These are phyloP conservation scores for Tuber indicum DNA, from an alignment of 495 filamentous ascomycete genomes.

Conservation along the genomic window DNA sequence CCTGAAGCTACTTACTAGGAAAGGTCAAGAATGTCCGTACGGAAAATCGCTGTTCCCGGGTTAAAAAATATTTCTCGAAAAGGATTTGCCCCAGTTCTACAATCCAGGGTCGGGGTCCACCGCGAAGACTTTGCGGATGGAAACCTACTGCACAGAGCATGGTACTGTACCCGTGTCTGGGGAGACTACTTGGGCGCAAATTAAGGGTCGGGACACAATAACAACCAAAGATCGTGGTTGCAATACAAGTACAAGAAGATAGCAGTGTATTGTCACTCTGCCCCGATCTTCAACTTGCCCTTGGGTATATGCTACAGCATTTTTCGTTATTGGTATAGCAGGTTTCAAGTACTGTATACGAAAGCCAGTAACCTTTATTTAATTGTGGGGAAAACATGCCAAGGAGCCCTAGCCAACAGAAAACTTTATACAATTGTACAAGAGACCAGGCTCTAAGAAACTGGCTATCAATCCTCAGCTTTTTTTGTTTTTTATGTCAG, in stretches of 20 bases:
- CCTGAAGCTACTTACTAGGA: not conserved
- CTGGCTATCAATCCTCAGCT: not conserved
- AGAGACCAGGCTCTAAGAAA: not conserved
- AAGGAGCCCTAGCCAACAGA: not conserved
- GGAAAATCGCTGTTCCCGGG: not conserved
- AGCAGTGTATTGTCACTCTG: too few relatives aligned
- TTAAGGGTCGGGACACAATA: too few relatives aligned
- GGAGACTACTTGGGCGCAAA: too few relatives aligned
- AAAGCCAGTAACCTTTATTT: not conserved
- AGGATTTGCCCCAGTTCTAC: not conserved
- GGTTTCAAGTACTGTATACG: not conserved
- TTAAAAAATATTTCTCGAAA: not conserved
- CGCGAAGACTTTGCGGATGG: not conserved
- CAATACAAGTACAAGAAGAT: too few relatives aligned
- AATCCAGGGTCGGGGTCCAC: not conserved
- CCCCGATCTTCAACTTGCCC: too few relatives aligned
- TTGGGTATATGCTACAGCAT: too few relatives aligned
- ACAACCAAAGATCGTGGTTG: too few relatives aligned
- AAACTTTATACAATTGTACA: constrained; percentile 2
- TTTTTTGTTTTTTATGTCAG: not conserved
- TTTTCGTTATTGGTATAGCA: not conserved
- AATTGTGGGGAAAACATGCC: not conserved
- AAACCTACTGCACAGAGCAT: not conserved
- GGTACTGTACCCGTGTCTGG: too few relatives aligned
- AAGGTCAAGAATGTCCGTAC: not conserved